Evolutionary conservation across 331 rosid species (phyloP).

Genomic region (Malus hybrid): DNA sequence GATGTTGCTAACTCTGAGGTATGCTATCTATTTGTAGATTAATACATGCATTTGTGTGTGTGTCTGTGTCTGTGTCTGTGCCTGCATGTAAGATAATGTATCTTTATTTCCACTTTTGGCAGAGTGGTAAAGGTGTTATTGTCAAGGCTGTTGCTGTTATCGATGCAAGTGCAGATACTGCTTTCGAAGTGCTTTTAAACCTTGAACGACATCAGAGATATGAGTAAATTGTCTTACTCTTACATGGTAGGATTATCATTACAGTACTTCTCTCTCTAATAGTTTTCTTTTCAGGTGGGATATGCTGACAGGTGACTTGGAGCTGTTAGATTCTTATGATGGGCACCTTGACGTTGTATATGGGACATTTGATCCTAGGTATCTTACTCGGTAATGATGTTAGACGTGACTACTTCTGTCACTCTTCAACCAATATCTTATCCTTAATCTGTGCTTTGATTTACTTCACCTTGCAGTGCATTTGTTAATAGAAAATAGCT

Average conservation of each 20-base stretch:
- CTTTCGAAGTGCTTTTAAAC: slow-evolving; percentile 71
- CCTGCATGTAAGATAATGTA: background rate
- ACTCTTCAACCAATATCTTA: slow-evolving; percentile 2
- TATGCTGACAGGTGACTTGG: slow-evolving; percentile 82
- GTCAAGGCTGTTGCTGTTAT: slow-evolving; percentile 86
- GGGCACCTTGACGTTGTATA: slow-evolving; percentile 89
- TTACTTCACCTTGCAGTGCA: background rate
- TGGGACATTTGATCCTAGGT: slow-evolving; percentile 83
- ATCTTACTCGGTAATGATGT: slow-evolving; percentile 66
- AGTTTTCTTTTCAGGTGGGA: slow-evolving; percentile 71
- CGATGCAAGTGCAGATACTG: slow-evolving; percentile 86
- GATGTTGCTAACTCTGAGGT: slow-evolving; percentile 79
- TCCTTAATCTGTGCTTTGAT: background rate
- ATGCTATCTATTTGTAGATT: background rate
- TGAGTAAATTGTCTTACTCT: slow-evolving; percentile 52
- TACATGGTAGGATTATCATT: background rate
- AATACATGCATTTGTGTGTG: background rate
- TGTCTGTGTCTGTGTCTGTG: background rate
- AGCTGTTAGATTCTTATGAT: slow-evolving; percentile 66
- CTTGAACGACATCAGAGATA: slow-evolving; percentile 65
- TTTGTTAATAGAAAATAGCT: background rate
- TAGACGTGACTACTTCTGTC: slow-evolving; percentile 1
- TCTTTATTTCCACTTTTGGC: slow-evolving; percentile 25
- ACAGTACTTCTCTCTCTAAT: slow-evolving; percentile 11
- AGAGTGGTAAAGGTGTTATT: slow-evolving; percentile 75